phyloP scores from a whole-genome alignment of 208 protist genomes.

The Leishmania lainsoni region DNA sequence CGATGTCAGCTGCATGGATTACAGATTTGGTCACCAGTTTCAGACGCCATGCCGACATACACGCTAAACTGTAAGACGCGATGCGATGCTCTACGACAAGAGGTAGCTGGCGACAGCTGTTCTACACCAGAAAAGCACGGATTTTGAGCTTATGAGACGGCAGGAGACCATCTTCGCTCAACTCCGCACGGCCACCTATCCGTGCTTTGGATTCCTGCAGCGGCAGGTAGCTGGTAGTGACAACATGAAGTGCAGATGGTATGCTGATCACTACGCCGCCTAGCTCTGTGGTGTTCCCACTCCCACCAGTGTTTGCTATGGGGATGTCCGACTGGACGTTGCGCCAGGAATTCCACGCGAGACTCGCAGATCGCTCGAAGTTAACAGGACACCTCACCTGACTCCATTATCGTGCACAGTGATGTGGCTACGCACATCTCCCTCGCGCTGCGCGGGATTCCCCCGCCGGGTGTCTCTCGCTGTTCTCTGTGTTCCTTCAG shows the following conservation, averaged over 20 bases:
- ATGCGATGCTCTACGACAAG: not conserved
- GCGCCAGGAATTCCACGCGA: not conserved
- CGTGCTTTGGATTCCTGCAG: not conserved
- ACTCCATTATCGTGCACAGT: not conserved
- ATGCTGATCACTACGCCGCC: not conserved
- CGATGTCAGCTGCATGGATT: not conserved
- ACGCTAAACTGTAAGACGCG: not conserved
- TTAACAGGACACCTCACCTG: not conserved
- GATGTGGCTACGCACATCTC: not conserved
- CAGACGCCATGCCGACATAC: not conserved
- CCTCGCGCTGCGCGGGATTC: not conserved
- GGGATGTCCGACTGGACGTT: not conserved
- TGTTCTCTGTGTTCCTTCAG: not conserved
- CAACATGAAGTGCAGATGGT: not conserved
- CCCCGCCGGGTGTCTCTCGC: not conserved
- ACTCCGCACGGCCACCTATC: not conserved
- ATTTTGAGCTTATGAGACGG: too few relatives aligned
- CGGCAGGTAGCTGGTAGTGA: not conserved
- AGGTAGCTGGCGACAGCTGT: too few relatives aligned
- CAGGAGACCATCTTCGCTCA: not conserved
- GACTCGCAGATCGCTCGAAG: not conserved
- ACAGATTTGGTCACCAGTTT: not conserved
- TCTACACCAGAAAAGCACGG: not conserved
- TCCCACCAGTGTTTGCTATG: not conserved
- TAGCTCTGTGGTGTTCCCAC: not conserved